Conservation (phyloP, 2,329 filamentous ascomycete species). For the Arthrocladium fulminans region DNA sequence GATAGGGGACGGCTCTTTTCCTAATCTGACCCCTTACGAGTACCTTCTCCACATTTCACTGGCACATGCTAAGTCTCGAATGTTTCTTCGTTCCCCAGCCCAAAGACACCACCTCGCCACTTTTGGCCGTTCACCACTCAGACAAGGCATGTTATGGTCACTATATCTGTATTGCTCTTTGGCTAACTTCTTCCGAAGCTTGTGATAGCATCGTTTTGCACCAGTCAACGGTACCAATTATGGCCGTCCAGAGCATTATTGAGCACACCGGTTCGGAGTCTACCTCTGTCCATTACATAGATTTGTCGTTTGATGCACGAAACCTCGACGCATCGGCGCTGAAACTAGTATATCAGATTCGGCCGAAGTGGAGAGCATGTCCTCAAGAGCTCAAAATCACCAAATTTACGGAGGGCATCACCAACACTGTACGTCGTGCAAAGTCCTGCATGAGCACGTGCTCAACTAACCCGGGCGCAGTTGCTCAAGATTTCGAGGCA, state of each 20-base stretch:
- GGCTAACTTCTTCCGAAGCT: neutral
- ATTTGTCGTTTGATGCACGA: slow-evolving; percentile 66
- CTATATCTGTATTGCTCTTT: neutral
- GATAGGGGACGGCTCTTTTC: neutral
- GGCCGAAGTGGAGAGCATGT: slow-evolving; percentile 70
- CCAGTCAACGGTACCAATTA: neutral
- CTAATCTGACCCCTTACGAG: neutral
- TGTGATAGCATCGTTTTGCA: neutral
- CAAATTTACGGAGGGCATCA: slow-evolving; percentile 95
- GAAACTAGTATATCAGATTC: slow-evolving; percentile 66
- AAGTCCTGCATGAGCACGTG: slow-evolving; percentile 16
- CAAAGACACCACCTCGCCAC: no score
- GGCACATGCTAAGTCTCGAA: neutral
- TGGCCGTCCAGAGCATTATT: neutral
- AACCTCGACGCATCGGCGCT: slow-evolving; percentile 72
- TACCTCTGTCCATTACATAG: slow-evolving; percentile 44
- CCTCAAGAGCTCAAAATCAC: slow-evolving; percentile 73
- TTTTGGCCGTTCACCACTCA: no score
- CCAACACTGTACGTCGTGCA: slow-evolving; percentile 62
- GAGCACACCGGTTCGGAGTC: slow-evolving; percentile 4
- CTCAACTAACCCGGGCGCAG: slow-evolving; percentile 28
- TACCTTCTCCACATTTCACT: neutral
- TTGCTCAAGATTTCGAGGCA: slow-evolving; percentile 44
- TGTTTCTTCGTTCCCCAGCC: no score
- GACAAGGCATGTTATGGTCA: neutral